Percentiles rank a stretch among this genome's conserved stretches.
Evolutionary conservation across 2,329 filamentous ascomycete genomes (phyloP).

Genomic region (Fusarium odoratissimum): DNA sequence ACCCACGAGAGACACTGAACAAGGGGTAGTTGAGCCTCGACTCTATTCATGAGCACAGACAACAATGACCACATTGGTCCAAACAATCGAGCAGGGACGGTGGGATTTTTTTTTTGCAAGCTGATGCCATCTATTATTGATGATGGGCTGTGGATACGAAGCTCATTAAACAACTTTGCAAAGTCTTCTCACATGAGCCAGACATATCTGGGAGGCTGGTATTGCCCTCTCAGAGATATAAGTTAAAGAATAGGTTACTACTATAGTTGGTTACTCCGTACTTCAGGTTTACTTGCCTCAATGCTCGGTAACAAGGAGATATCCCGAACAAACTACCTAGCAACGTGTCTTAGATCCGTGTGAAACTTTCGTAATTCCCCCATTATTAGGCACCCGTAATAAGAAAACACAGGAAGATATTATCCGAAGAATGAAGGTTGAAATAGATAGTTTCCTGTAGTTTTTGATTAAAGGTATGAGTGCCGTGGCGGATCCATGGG

Average conservation of each 20-base stretch:
- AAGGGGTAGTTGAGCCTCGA: slow-evolving; percentile 1
- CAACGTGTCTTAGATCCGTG: not conserved
- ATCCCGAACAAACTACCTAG: not conserved
- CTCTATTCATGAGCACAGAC: not conserved
- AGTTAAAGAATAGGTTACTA: not conserved
- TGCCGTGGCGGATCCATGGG: not conserved
- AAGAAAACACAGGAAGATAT: not conserved
- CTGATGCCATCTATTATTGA: not conserved
- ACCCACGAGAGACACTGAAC: not conserved
- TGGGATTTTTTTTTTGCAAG: not conserved
- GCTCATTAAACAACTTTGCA: not conserved
- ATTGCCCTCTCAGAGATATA: not conserved
- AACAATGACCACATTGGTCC: not conserved
- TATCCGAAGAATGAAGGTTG: slow-evolving; percentile 18
- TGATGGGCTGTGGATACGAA: not conserved
- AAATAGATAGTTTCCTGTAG: not conserved
- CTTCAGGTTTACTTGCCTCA: not conserved
- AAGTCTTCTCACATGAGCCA: not conserved
- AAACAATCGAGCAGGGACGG: not conserved
- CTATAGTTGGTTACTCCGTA: not conserved
- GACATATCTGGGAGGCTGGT: not conserved
- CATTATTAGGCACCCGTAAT: not conserved
- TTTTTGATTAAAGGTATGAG: not conserved
- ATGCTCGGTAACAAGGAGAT: not conserved
- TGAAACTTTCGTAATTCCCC: not conserved